Evolutionary conservation across 768 basidiomycete genomes (phyloP).

Genomic region (Tulasnella sp.): DNA sequence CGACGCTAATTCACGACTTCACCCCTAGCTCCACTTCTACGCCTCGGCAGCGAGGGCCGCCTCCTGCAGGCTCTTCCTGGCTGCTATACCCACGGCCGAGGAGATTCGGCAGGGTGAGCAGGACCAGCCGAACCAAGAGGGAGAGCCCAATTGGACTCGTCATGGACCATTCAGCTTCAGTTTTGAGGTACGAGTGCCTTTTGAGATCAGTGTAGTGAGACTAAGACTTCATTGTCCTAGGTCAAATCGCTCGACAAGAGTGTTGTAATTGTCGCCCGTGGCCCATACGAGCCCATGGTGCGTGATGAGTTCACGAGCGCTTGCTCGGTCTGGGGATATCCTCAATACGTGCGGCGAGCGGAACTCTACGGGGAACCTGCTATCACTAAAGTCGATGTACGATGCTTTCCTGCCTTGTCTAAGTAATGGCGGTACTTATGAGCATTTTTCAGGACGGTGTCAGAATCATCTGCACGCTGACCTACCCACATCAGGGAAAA

Average conservation of each 20-base stretch:
- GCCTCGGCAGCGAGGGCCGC: constrained; percentile 24
- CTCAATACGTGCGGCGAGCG: constrained; percentile 27
- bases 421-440: not conserved
- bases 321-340: constrained; percentile 27
- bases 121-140: constrained; percentile 21
- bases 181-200: constrained; percentile 19
- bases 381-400: constrained; percentile 24
- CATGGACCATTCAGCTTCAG: constrained; percentile 28
- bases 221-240: not conserved
- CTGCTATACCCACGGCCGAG: constrained; percentile 23
- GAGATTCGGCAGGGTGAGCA: constrained; percentile 23
- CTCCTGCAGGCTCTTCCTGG: constrained; percentile 25
- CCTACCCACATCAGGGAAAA: too few relatives aligned
- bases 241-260: constrained; percentile 27
- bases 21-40: constrained; percentile 26
- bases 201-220: not conserved
- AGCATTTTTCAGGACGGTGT: constrained; percentile 3
- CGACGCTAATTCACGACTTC: constrained; percentile 16
- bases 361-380: constrained; percentile 26
- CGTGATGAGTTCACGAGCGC: constrained; percentile 25
- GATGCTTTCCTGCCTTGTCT: not conserved
- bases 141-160: constrained; percentile 24
- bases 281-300: constrained; percentile 25
- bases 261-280: constrained; percentile 25
- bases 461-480: constrained; percentile 29